A percentile compares a stretch with the other conserved stretches of the same genome.
Evolutionary conservation across 2,329 filamentous ascomycete species (phyloP).

Genomic region (Paecilomyces niveus): DNA sequence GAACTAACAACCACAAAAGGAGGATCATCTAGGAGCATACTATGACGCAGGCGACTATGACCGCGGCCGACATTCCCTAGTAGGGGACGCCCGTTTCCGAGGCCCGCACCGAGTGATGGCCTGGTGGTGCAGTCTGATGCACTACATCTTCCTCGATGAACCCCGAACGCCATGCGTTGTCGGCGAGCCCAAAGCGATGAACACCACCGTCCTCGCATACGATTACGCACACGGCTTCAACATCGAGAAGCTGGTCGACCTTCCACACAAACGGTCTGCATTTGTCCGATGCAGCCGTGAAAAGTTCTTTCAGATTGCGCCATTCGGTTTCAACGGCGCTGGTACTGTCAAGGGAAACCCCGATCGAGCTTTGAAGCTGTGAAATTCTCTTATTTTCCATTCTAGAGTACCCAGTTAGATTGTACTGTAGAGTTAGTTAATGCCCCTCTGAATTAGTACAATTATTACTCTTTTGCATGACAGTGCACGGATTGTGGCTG

Average conservation of each 20-base stretch:
- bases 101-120: constrained; percentile 50
- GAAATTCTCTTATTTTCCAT: not conserved
- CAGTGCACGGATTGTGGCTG: not conserved
- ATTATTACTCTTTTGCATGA: not conserved
- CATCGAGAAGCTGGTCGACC: constrained; percentile 63
- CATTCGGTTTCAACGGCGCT: constrained; percentile 16
- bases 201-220: constrained; percentile 63
- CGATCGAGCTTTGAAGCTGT: constrained; percentile 13
- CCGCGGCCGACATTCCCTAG: constrained; percentile 48
- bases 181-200: constrained; percentile 64
- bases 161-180: constrained; percentile 48
- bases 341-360: constrained; percentile 16
- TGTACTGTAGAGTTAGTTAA: not conserved
- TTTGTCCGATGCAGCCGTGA: constrained; percentile 59
- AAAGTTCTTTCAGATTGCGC: constrained; percentile 61
- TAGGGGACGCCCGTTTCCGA: constrained; percentile 35
- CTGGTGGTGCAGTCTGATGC: constrained; percentile 52
- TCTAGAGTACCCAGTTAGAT: not conserved
- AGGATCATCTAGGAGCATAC: constrained; percentile 55
- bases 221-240: constrained; percentile 68
- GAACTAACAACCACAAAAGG: constrained; percentile 24
- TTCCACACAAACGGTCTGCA: constrained; percentile 64
- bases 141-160: constrained; percentile 55
- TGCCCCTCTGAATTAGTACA: not conserved
- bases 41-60: constrained; percentile 51